phyloP scores from a whole-genome alignment of 1,284 basidiomycete species.

The Ustilago loliicola region DNA sequence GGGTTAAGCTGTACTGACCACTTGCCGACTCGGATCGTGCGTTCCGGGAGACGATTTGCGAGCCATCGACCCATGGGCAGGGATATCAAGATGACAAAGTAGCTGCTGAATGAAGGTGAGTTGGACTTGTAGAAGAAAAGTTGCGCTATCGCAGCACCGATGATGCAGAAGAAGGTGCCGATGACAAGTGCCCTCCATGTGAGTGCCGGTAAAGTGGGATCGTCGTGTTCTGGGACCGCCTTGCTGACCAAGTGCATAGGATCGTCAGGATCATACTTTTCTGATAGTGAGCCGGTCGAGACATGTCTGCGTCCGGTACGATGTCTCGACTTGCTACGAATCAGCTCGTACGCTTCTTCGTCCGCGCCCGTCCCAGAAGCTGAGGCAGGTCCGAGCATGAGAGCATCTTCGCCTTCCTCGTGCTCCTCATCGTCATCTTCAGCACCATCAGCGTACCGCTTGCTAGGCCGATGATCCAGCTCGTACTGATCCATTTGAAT shows the following conservation, averaged over 20 bases:
- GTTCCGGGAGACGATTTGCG: conserved; percentile 63
- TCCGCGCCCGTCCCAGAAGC: conserved; percentile 9
- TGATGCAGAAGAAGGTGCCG: conserved; percentile 74
- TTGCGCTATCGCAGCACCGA: conserved; percentile 72
- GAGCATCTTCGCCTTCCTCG: conserved; percentile 43
- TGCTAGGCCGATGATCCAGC: conserved; percentile 17
- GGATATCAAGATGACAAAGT: conserved; percentile 74
- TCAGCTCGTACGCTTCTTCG: conserved; percentile 39
- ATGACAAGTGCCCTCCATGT: conserved; percentile 74
- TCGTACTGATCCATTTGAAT: conserved; percentile 46
- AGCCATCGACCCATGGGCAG: conserved; percentile 72
- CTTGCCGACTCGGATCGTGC: conserved; percentile 64
- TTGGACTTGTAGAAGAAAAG: conserved; percentile 69
- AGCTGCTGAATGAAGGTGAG: conserved; percentile 73
- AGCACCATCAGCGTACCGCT: conserved; percentile 11
- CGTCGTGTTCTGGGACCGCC: conserved; percentile 74
- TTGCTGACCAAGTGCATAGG: conserved; percentile 60
- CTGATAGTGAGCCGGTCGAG: conserved; percentile 36
- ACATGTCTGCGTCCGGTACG: conserved; percentile 29
- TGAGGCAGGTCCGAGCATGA: conserved; percentile 53
- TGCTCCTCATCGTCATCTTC: conserved; percentile 31
- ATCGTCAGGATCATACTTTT: conserved; percentile 63
- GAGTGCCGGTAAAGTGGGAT: conserved; percentile 73
- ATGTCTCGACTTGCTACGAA: conserved; percentile 20
- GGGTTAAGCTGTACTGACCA: conserved; percentile 72